Evolutionary conservation across 2,329 filamentous ascomycete genomes (phyloP).

Genomic region (Sarocladium brachiariae): DNA sequence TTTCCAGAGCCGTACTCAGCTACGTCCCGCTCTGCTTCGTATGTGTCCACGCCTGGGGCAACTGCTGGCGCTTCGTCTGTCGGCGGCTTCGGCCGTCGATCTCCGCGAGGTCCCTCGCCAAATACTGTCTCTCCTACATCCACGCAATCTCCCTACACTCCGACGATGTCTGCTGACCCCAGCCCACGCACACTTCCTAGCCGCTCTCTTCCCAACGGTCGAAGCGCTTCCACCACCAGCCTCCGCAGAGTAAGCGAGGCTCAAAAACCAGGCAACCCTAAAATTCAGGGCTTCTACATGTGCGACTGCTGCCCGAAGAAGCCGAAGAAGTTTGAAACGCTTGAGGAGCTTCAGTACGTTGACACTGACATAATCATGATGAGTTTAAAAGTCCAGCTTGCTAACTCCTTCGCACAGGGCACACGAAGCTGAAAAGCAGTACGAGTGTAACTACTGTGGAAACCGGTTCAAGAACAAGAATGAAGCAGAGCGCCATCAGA

Average conservation of each 20-base stretch:
- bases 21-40: constrained; percentile 39
- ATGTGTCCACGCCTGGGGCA: constrained; percentile 36
- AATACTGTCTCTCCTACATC: constrained; percentile 45
- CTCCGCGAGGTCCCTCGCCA: constrained; percentile 38
- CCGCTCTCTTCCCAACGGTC: constrained; percentile 32
- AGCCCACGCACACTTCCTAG: constrained; percentile 39
- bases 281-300: constrained; percentile 48
- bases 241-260: constrained; percentile 46
- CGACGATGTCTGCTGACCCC: constrained; percentile 40
- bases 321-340: constrained; percentile 86
- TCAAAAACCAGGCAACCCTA: constrained; percentile 39
- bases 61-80: constrained; percentile 36
- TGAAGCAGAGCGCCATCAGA: constrained; percentile 92
- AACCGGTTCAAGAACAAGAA: constrained; percentile 99
- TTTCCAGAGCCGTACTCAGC: constrained; percentile 39
- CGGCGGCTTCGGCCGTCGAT: constrained; percentile 39
- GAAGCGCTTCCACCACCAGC: constrained; percentile 40
- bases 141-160: constrained; percentile 42
- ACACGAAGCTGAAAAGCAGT: constrained; percentile 94
- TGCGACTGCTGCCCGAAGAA: constrained; percentile 97
- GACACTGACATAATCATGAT: not conserved
- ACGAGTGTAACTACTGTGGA: constrained; percentile 84
- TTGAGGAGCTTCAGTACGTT: constrained; percentile 74
- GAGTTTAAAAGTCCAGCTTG: not conserved
- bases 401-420: constrained; percentile 42